A percentile compares a stretch with the other conserved stretches of the same genome.
Evolutionary conservation across 2,329 filamentous ascomycete genomes (phyloP).

Genomic region (Gliomastix tumulicola): DNA sequence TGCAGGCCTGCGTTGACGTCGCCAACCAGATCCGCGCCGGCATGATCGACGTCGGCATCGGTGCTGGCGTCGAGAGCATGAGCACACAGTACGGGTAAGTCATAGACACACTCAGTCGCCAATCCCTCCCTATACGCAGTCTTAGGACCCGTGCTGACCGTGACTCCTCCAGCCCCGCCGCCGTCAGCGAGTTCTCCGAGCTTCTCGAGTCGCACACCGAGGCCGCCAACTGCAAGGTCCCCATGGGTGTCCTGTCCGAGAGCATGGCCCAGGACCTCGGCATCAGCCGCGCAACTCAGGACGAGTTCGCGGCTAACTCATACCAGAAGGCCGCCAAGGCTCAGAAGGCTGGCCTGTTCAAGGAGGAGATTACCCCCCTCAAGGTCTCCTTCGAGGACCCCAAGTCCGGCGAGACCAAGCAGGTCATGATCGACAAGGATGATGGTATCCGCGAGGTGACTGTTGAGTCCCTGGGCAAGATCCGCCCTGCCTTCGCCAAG

Average conservation of each 20-base stretch:
- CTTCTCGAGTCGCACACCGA: slow-evolving; percentile 74
- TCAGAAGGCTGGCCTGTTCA: slow-evolving; percentile 82
- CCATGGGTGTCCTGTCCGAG: slow-evolving; percentile 92
- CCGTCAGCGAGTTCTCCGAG: slow-evolving; percentile 89
- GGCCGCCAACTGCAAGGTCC: slow-evolving; percentile 92
- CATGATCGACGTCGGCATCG: slow-evolving; percentile 93
- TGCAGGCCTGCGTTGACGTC: slow-evolving; percentile 89
- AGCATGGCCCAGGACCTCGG: slow-evolving; percentile 84
- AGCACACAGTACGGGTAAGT: slow-evolving; percentile 78
- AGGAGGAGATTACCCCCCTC: slow-evolving; percentile 83
- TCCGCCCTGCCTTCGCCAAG: slow-evolving; percentile 82
- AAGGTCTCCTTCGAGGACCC: slow-evolving; percentile 84
- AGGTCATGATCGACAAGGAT: slow-evolving; percentile 75
- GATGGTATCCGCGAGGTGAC: slow-evolving; percentile 87
- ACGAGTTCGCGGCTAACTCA: slow-evolving; percentile 87
- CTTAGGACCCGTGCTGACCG: too few relatives aligned
- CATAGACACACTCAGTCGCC: neutral
- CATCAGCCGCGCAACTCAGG: slow-evolving; percentile 67
- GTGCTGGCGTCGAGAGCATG: slow-evolving; percentile 97
- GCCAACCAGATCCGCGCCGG: slow-evolving; percentile 85
- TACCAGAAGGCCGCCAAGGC: slow-evolving; percentile 87
- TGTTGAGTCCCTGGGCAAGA: slow-evolving; percentile 81
- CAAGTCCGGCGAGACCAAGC: slow-evolving; percentile 80
- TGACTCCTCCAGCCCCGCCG: slow-evolving; percentile 69
- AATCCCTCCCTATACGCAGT: neutral